A percentile compares a stretch with the other conserved stretches of the same genome.
Conservation (phyloP, 2,329 filamentous ascomycete genomes). For the Mycosphaerelloides madeirae region DNA sequence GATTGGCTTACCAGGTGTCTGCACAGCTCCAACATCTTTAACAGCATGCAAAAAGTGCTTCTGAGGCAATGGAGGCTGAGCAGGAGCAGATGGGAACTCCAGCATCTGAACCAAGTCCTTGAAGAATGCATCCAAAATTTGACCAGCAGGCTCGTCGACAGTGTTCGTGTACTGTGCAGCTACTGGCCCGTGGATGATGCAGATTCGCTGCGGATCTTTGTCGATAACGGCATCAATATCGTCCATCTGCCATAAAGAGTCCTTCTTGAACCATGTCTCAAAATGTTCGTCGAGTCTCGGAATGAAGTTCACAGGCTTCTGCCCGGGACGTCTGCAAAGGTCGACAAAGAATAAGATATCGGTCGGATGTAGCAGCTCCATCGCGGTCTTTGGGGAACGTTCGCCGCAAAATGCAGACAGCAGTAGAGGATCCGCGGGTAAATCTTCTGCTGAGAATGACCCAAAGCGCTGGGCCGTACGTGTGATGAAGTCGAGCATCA, state of each 20-base stretch:
- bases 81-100: too few species aligned
- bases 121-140: constrained; percentile 85
- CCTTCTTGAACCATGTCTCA: constrained; percentile 99
- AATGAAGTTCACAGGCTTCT: constrained; percentile 94
- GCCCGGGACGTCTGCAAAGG: constrained; percentile 77
- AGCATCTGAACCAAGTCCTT: too few species aligned
- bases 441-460: not conserved
- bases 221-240: constrained; percentile 88
- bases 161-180: constrained; percentile 80
- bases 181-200: constrained; percentile 88
- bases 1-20: too few species aligned
- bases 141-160: constrained; percentile 83
- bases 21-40: too few species aligned
- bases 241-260: constrained; percentile 96
- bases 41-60: too few species aligned
- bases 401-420: too few species aligned
- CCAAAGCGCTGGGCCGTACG: constrained; percentile 85
- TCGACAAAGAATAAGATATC: constrained; percentile 93
- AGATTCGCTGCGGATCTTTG: constrained; percentile 88
- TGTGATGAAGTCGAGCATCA: constrained; percentile 89
- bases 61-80: too few species aligned
- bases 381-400: not conserved
- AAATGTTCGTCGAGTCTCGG: constrained; percentile 89
- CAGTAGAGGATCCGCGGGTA: not conserved
- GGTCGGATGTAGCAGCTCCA: constrained; percentile 70